These are phyloP conservation scores for Tylopilus intermedius DNA, from an alignment of 768 basidiomycete genomes.

Conservation along the genomic window DNA sequence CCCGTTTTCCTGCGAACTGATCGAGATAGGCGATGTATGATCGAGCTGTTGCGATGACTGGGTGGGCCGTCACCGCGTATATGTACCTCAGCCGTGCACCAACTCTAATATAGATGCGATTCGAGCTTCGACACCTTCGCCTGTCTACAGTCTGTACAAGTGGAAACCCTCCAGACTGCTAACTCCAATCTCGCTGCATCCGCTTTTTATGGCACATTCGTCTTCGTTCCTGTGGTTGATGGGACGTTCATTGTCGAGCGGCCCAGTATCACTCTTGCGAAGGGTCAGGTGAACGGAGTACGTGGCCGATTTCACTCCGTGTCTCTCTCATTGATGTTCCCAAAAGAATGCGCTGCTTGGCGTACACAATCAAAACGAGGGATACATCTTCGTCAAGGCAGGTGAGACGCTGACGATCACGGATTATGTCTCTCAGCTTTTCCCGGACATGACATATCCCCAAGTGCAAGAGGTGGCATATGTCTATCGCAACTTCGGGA, in stretches of 20 bases:
- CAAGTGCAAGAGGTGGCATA: slow-evolving; percentile 23
- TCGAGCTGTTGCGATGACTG: not conserved
- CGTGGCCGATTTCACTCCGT: not conserved
- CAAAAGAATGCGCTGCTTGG: slow-evolving; percentile 22
- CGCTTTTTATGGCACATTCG: slow-evolving; percentile 9
- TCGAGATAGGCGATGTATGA: slow-evolving; percentile 1
- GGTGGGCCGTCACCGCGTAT: not conserved
- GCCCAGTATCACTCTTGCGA: not conserved
- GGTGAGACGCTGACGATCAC: slow-evolving; percentile 17
- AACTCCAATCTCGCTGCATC: slow-evolving; percentile 31
- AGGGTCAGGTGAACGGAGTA: slow-evolving; percentile 6
- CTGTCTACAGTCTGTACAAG: slow-evolving; percentile 25
- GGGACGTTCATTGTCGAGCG: slow-evolving; percentile 1
- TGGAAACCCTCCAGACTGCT: slow-evolving; percentile 27
- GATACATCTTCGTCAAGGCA: slow-evolving; percentile 24
- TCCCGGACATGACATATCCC: slow-evolving; percentile 32
- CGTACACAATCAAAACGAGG: slow-evolving; percentile 23
- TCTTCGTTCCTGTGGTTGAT: slow-evolving; percentile 11
- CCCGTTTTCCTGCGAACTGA: not conserved
- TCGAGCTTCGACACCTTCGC: not conserved
- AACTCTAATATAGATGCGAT: not conserved
- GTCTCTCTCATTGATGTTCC: not conserved
- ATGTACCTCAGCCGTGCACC: no score
- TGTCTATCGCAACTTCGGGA: slow-evolving; percentile 32
- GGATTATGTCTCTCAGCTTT: slow-evolving; percentile 33